Percentiles rank a stretch among this genome's conserved stretches.
Conservation (phyloP, 768 basidiomycete species). For the Pseudohyphozyma bogoriensis region DNA sequence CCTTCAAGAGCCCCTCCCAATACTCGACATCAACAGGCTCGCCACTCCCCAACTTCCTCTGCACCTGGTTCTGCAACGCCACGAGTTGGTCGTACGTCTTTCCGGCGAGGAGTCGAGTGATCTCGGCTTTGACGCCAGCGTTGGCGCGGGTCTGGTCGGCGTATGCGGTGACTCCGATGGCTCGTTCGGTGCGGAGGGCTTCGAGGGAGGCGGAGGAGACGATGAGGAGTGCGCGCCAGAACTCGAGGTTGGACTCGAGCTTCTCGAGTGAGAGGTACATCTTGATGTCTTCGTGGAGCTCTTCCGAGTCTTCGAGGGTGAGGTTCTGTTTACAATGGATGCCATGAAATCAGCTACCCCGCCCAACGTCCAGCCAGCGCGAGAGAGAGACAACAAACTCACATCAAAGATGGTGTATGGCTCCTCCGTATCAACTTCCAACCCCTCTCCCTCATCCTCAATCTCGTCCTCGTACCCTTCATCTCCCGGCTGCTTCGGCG, state of each 20-base stretch:
- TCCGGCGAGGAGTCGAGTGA: slow-evolving; percentile 65
- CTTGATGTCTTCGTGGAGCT: slow-evolving; percentile 89
- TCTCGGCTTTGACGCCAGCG: slow-evolving; percentile 62
- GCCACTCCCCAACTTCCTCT: slow-evolving; percentile 75
- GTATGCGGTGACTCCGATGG: slow-evolving; percentile 33
- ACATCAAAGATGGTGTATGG: slow-evolving; percentile 97
- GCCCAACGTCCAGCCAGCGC: not conserved
- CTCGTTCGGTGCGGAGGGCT: slow-evolving; percentile 51
- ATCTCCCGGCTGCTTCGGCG: slow-evolving; percentile 33
- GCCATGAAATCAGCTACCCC: too few relatives aligned
- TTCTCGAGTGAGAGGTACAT: slow-evolving; percentile 80
- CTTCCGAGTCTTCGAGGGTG: slow-evolving; percentile 74
- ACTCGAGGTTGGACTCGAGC: slow-evolving; percentile 76
- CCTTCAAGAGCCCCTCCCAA: slow-evolving; percentile 88
- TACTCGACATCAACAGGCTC: slow-evolving; percentile 96
- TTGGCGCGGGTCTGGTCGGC: slow-evolving; percentile 33
- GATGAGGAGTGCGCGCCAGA: slow-evolving; percentile 99
- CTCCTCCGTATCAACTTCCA: slow-evolving; percentile 97
- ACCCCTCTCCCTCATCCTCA: slow-evolving; percentile 65
- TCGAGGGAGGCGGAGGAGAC: slow-evolving; percentile 87
- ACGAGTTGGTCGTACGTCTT: slow-evolving; percentile 78
- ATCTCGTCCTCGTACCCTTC: slow-evolving; percentile 55
- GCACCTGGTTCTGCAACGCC: slow-evolving; percentile 72
- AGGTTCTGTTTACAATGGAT: slow-evolving; percentile 56
- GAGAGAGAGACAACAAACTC: slow-evolving; percentile 35